A percentile compares a stretch with the other conserved stretches of the same genome.
Evolutionary conservation across 768 basidiomycete species (phyloP).

Genomic region (Mycena alexandri): DNA sequence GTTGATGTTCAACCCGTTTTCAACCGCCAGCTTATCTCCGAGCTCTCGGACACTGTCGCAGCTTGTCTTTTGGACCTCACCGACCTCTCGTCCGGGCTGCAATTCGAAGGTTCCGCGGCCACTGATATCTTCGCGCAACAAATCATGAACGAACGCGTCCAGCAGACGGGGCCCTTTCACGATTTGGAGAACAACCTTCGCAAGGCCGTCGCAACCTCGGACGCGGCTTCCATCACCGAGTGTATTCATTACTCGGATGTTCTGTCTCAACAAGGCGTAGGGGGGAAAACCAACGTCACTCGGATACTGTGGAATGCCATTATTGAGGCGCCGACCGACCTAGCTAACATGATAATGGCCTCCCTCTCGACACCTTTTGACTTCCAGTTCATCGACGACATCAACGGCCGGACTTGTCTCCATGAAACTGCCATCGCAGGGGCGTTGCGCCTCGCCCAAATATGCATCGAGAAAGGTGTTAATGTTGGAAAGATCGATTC

Average conservation of each 20-base stretch:
- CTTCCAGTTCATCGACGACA: conserved; percentile 94
- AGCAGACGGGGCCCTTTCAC: conserved; percentile 79
- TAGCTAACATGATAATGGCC: conserved; percentile 80
- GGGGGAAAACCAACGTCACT: conserved; percentile 77
- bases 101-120: conserved; percentile 83
- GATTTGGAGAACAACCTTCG: conserved; percentile 92
- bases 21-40: conserved; percentile 96
- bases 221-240: conserved; percentile 72
- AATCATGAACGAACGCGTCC: conserved; percentile 71
- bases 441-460: conserved; percentile 76
- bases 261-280: conserved; percentile 66
- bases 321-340: conserved; percentile 80
- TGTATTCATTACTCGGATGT: conserved; percentile 79
- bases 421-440: conserved; percentile 95
- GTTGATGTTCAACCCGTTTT: conserved; percentile 99
- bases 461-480: conserved; percentile 83
- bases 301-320: conserved; percentile 96
- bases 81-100: conserved; percentile 79
- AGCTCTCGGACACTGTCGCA: conserved; percentile 92
- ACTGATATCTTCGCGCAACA: conserved; percentile 83
- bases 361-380: conserved; percentile 81
- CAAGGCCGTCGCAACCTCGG: conserved; percentile 76
- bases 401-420: conserved; percentile 94
- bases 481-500: conserved; percentile 83
- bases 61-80: conserved; percentile 85